These are phyloP conservation scores for Candolleomyces eurysporus DNA, from an alignment of 768 basidiomycete species.

Conservation along the genomic window DNA sequence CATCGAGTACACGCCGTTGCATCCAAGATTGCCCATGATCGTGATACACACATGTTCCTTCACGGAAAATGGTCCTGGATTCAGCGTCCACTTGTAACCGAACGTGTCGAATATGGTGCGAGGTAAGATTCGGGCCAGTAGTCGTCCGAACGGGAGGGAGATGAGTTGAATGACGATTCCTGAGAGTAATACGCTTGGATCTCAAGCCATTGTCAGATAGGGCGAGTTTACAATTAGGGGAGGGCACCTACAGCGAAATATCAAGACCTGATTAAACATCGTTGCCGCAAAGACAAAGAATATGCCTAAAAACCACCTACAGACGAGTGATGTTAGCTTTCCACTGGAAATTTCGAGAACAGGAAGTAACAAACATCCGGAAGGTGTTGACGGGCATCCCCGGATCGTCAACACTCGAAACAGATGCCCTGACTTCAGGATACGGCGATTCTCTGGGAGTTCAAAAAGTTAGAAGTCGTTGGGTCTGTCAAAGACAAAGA, in stretches of 20 bases:
- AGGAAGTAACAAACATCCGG: neutral
- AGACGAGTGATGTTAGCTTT: neutral
- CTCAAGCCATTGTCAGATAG: neutral
- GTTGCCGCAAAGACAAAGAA: slow-evolving; percentile 50
- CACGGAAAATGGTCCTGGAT: slow-evolving; percentile 83
- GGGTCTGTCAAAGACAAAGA: neutral
- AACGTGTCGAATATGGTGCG: slow-evolving; percentile 64
- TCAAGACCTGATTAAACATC: slow-evolving; percentile 62
- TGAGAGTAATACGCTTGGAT: slow-evolving; percentile 21
- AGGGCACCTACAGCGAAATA: slow-evolving; percentile 54
- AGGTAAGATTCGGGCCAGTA: slow-evolving; percentile 67
- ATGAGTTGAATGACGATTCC: slow-evolving; percentile 71
- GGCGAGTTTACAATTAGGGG: neutral
- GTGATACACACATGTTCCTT: slow-evolving; percentile 89
- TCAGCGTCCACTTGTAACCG: slow-evolving; percentile 71
- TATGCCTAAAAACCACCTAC: slow-evolving; percentile 72
- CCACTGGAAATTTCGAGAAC: neutral
- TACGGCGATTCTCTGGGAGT: slow-evolving; percentile 78
- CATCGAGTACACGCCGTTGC: slow-evolving; percentile 65
- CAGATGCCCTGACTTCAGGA: slow-evolving; percentile 86
- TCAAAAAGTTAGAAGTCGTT: slow-evolving; percentile 2
- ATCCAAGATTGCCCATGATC: slow-evolving; percentile 73
- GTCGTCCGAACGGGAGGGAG: slow-evolving; percentile 71
- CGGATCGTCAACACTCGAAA: slow-evolving; percentile 61
- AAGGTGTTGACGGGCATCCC: neutral